Evolutionary conservation across 2,329 filamentous ascomycete species (phyloP).

Genomic region (Epichloe coenophiala): DNA sequence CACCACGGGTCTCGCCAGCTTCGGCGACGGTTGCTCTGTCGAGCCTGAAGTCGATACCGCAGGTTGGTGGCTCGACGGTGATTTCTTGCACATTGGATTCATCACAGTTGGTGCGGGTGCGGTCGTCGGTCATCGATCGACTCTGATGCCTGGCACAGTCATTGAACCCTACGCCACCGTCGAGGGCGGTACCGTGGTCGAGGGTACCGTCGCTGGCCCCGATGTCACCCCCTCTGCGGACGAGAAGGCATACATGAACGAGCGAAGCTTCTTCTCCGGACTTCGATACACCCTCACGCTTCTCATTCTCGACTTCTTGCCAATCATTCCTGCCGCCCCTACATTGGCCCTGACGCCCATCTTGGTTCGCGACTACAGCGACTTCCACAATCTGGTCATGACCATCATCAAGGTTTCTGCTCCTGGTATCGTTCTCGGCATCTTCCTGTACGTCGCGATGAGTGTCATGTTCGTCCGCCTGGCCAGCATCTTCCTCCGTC

Average conservation of each 20-base stretch:
- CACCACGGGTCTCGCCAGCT: constrained; percentile 8
- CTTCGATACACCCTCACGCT: constrained; percentile 7
- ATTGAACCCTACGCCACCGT: constrained; percentile 9
- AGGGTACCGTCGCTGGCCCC: constrained; percentile 5
- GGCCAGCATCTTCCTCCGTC: constrained; percentile 6
- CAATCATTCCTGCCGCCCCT: constrained; percentile 5
- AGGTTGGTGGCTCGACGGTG: constrained; percentile 13
- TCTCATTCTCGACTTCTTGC: constrained; percentile 7
- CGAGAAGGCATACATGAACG: background rate
- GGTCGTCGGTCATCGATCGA: constrained; percentile 8
- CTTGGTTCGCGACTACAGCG: constrained; percentile 6
- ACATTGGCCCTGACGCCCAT: constrained; percentile 5
- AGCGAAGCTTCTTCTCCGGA: constrained; percentile 1
- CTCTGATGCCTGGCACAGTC: constrained; percentile 8
- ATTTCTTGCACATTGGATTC: constrained; percentile 9
- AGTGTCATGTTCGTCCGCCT: constrained; percentile 4
- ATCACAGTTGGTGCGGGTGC: constrained; percentile 9
- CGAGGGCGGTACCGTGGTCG: constrained; percentile 6
- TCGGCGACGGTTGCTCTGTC: constrained; percentile 9
- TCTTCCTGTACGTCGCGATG: constrained; percentile 1
- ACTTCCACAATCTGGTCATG: constrained; percentile 4
- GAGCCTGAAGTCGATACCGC: constrained; percentile 11
- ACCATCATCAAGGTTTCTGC: constrained; percentile 4
- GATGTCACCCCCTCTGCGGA: background rate
- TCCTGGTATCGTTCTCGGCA: constrained; percentile 5